Evolutionary conservation across 192 early-diverging fungal genomes (phyloP).

Genomic region (Coemansia reversa): DNA sequence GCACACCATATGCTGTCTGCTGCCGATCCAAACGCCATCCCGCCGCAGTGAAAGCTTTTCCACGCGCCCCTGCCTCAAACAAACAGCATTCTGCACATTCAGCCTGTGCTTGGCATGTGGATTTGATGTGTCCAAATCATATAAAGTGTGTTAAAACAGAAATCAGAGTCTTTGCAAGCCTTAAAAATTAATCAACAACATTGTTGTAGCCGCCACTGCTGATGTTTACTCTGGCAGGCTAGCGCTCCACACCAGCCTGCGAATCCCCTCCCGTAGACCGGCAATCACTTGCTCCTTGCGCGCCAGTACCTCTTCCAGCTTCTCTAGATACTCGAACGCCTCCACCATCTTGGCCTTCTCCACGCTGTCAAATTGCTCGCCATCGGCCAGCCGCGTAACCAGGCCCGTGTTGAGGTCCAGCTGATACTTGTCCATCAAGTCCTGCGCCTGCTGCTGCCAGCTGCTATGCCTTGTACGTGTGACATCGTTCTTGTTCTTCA

Average conservation of each 20-base stretch:
- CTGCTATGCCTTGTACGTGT: conserved; percentile 16
- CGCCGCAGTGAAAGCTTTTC: background rate
- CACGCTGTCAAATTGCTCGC: conserved; percentile 36
- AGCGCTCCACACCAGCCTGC: conserved; percentile 36
- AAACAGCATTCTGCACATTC: background rate
- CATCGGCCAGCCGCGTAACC: conserved; percentile 41
- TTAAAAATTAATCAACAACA: background rate
- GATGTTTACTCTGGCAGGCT: conserved; percentile 2
- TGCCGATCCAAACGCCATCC: background rate
- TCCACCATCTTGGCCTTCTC: conserved; percentile 63
- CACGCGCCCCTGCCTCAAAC: conserved; percentile 10
- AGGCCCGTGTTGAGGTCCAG: conserved; percentile 32
- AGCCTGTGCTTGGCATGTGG: background rate
- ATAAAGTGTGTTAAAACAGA: background rate
- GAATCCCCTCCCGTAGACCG: conserved; percentile 41
- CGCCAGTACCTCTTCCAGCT: conserved; percentile 60
- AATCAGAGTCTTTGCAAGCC: background rate
- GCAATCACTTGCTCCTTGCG: conserved; percentile 58
- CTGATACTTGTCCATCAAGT: conserved; percentile 43
- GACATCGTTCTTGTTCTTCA: conserved; percentile 9
- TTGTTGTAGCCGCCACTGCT: background rate
- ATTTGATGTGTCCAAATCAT: background rate
- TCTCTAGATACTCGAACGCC: conserved; percentile 62
- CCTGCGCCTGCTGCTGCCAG: conserved; percentile 47
- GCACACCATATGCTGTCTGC: background rate